Base-by-base conservation (phyloP, 768 basidiomycete genomes). In the Trametes cinnabarina region DNA sequence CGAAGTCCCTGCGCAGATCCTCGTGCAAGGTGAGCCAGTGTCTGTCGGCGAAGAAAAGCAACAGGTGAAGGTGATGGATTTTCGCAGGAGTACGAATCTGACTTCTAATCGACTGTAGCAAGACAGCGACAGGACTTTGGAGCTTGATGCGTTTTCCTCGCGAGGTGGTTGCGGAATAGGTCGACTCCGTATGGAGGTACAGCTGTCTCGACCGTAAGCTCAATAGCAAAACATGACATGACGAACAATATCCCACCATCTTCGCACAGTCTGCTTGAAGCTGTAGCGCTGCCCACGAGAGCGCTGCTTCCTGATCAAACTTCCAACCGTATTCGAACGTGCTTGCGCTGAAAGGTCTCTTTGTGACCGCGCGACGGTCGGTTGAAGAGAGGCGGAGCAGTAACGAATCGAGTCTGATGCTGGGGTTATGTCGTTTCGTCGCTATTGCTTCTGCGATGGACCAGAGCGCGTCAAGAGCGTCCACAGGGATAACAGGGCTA, bases 1-100 rank as follows among this genome's bases (percentile, higher is more conserved):
- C 72, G 32, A 94, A 75, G 2, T 82, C 77, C 43, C 75, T 73
- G 61, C 86, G 86, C 37, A 88, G 76, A 4, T 76, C 71, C 32
- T 74, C 68, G 59, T 90, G 85, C 22, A 97, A 71, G 22, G 76
- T 67, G 14, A 62, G 25, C 91, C 91, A 94, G 68, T 95, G 86
- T 23, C 83, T 79, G 64, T 90, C 85, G 60, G 94, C 81, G 68
- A 97, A 77, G 75, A 98, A 97, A 22, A 95, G 82, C 3, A 97
- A 76, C 10, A 86, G 77, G 71, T 97, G 94, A 1, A 96, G 73
- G 62, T 80, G 76, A 62, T 82, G 73, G 74, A 80, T 60, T 68
- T 73, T 64, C 72, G 78, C 63, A 68, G 63, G 62, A 64, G 72
- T 67, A 3, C 70, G 61, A 17, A 55, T 59, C 43, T 72, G 68